Percentiles rank a stretch among this genome's conserved stretches.
These are phyloP conservation scores for Beauveria brongniartii DNA, from an alignment of 2,329 filamentous ascomycete genomes.

Conservation along the genomic window DNA sequence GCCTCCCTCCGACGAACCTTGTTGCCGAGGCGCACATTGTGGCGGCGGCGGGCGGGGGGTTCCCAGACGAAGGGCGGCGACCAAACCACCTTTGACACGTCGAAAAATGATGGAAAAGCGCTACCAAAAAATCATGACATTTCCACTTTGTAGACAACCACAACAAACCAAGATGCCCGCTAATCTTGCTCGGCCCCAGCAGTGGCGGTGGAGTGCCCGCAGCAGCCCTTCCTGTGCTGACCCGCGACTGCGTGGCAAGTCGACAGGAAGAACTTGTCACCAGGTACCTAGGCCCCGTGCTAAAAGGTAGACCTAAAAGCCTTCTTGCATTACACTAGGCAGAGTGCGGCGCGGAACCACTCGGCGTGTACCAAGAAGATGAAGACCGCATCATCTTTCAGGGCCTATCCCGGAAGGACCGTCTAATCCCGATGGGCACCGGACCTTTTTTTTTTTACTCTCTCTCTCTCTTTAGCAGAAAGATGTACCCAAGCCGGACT, in stretches of 20 bases:
- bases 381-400: neutral
- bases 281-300: too few relatives aligned
- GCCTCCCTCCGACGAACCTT: neutral
- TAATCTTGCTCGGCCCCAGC: too few relatives aligned
- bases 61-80: too few relatives aligned
- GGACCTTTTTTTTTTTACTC: neutral
- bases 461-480: neutral
- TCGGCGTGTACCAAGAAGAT: neutral
- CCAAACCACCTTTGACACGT: neutral
- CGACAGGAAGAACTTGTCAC: neutral
- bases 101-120: neutral
- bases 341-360: too few relatives aligned
- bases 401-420: neutral
- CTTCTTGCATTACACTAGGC: too few relatives aligned
- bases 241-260: neutral
- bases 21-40: neutral
- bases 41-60: too few relatives aligned
- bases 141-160: neutral
- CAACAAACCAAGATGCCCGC: too few relatives aligned
- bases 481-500: neutral
- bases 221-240: neutral
- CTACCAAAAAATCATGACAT: neutral
- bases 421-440: neutral
- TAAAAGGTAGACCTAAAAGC: too few relatives aligned
- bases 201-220: neutral